Evolutionary conservation across 352 stramenopile genomes (phyloP).

Genomic region (Globisporangium mamillatum): DNA sequence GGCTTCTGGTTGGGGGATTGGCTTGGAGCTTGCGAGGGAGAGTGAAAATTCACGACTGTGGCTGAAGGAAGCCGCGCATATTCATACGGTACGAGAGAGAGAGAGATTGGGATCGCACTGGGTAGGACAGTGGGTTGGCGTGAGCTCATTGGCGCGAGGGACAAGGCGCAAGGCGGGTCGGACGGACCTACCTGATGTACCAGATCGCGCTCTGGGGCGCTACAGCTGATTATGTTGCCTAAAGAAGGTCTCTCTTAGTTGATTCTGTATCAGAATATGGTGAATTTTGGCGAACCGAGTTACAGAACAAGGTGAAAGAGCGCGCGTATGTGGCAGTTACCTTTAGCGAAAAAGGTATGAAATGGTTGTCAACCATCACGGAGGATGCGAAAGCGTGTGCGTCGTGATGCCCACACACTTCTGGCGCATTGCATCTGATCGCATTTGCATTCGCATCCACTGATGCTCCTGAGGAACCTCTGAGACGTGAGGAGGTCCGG

Average conservation of each 20-base stretch:
- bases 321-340: neutral
- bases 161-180: neutral
- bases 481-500: no score
- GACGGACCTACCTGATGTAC: neutral
- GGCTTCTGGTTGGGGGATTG: neutral
- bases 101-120: neutral
- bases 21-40: conserved; percentile 3
- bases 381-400: neutral
- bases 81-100: neutral
- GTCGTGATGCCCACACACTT: neutral
- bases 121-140: neutral
- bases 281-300: neutral
- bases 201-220: neutral
- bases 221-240: neutral
- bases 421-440: neutral
- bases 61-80: conserved; percentile 8
- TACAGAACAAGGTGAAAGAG: neutral
- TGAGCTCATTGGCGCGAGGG: neutral
- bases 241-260: neutral
- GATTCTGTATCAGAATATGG: neutral
- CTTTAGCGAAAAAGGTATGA: neutral
- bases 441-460: no score
- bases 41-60: conserved; percentile 15
- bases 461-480: no score
- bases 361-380: neutral